Base-by-base conservation (phyloP, 2,329 filamentous ascomycete species). In the Diaporthe nobilis region DNA sequence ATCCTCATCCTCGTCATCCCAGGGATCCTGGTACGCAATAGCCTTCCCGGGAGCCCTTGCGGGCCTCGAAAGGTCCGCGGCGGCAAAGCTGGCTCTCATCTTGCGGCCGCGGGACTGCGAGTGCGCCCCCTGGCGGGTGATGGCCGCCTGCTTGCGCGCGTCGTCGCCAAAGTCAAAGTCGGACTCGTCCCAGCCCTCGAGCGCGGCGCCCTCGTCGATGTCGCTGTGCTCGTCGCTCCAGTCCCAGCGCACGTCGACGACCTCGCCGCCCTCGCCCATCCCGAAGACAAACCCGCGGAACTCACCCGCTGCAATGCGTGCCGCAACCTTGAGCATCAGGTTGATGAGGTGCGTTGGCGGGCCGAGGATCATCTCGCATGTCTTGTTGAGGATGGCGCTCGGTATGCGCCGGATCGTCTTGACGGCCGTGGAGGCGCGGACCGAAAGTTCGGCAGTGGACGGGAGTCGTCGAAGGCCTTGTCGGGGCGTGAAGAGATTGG, bases 321-420 rank as follows among this genome's bases (percentile, higher is more conserved):
- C 92, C 0, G 95, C 94, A 74, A 98, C 94, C 74, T 92, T 92
- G 6, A 98, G 89, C 88, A 98, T 95, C 55, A 98, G 87, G 37
- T 91, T 88, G 49, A 98, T 90, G 2, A 98, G 89, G 79, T 96
- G 92, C 22, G 93, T 90, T 0, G 96, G 95, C n/a, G 95, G 95
- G 0, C 94, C 92, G 20, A 98, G 86, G 5, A 98, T 88, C 42
- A 97, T 89, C 71, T 94, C 92, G 77, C 91, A 92, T 0, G 95
- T 95, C 84, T 94, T 96, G 74, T 93, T 90, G 37, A 98, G 89
- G 42, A 98, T 90, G 4, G 92, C 89, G 70, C 90, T 86, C 1
- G 91, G 90, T 42, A 93, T 85, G 58, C 88, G 86, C 71, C 88
- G 87, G 47, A 89, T 85, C 0, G 86, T 85, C 49, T 85, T 84